Evolutionary conservation across 2,329 filamentous ascomycete genomes (phyloP), one percentile per base, ranked within the genome.

Genomic region (Purpureocillium lavendulum): DNA sequence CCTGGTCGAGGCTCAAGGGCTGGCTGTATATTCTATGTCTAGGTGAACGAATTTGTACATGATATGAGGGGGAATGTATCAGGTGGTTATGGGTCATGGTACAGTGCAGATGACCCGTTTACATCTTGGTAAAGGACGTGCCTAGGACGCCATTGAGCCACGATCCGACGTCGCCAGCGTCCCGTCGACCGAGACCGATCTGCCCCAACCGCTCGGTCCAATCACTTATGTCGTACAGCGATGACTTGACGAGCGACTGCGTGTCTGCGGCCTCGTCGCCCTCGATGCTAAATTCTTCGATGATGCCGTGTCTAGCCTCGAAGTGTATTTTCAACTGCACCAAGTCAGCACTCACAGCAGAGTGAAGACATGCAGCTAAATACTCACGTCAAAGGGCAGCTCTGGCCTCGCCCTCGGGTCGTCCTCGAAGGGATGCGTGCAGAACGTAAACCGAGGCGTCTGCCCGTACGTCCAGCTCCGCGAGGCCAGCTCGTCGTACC

Each of bases 401-500:
- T 57, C 50, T 1, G 77, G 75, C 30, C 77, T 66, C 43, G 71
- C 61, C 40, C 79, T 64, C 40, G 75, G 65, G 60, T 84, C 69
- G 32, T 77, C 66, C 46, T 77, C 66, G 45, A 71, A 72, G 30
- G 81, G 62, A 57, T 74, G 65, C 4, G 74, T 80, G 4, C 76
- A 78, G 49, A 90, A 80, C 7, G 73, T 78, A 58, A 95, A 96
- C 40, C 82, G 81, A 1, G 89, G 89, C 2, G 89, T 95, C 62
- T 95, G 88, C 3, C 76, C 76, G 60, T 83, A 95, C 42, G 83
- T 82, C 87, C 88, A 96, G 10, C 80, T 75, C 4, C 65, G 60
- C 0, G 80, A 81, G 71, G 80, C 47, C 30, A 51, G 36, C 44
- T 61, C 59, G 5, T 49, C 45, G 28, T 57, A 58, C 2, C 59